Percentiles rank a stretch among this genome's conserved stretches.
Evolutionary conservation across 108 stramenopile species (phyloP).

Genomic region (Cylindrotheca closterium): DNA sequence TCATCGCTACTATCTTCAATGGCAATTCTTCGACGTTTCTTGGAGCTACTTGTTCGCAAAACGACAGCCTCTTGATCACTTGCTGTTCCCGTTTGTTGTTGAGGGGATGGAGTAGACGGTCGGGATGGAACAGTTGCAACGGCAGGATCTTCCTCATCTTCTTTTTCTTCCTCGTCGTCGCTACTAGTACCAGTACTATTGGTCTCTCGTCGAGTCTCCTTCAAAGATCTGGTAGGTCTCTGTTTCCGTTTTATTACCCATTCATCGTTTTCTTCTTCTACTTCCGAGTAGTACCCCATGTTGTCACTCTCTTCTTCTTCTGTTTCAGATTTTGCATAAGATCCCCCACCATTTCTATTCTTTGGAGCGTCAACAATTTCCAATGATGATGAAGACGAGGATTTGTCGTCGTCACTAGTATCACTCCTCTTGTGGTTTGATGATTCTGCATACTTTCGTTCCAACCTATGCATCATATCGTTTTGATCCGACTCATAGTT

Average conservation of each 20-base stretch:
- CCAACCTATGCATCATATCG: conserved; percentile 26
- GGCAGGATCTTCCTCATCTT: not conserved
- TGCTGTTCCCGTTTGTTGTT: not conserved
- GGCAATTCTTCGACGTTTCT: not conserved
- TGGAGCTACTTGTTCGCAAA: not conserved
- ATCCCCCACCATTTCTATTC: not conserved
- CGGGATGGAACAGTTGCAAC: not conserved
- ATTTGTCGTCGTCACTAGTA: conserved; percentile 1
- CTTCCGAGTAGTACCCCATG: conserved; percentile 28
- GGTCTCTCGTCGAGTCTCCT: not conserved
- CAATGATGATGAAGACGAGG: not conserved
- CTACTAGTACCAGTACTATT: too few species aligned
- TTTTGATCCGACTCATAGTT: conserved; percentile 23
- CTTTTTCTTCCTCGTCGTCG: too few species aligned
- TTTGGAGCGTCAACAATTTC: conserved; percentile 1
- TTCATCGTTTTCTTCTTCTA: conserved; percentile 33
- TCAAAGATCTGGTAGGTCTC: not conserved
- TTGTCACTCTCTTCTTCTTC: conserved; percentile 1
- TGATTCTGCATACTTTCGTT: conserved; percentile 25
- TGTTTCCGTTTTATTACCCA: conserved; percentile 15
- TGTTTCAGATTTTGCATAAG: conserved; percentile 6
- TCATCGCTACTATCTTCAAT: not conserved
- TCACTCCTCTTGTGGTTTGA: too few species aligned
- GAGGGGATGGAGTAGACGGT: not conserved
- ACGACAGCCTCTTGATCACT: not conserved